Evolutionary conservation across 371 early-diverging fungal species (phyloP).

Genomic region (Zancudomyces culisetae): DNA sequence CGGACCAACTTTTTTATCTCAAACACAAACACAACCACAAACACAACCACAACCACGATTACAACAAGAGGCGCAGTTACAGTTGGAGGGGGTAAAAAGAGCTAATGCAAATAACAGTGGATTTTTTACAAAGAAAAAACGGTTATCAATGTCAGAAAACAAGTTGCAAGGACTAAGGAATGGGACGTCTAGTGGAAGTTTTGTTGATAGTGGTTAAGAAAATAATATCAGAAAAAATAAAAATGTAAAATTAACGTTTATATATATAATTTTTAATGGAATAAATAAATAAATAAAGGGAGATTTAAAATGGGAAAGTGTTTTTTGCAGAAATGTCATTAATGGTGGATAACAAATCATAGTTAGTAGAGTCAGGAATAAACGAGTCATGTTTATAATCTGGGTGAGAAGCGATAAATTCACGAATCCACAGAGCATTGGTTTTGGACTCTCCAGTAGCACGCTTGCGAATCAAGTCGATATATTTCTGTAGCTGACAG

Average conservation of each 20-base stretch:
- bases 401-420: conserved; percentile 75
- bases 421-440: conserved; percentile 76
- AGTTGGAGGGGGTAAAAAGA: background rate
- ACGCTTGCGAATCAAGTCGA: conserved; percentile 61
- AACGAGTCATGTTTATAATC: conserved; percentile 83
- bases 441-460: conserved; percentile 78
- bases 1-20: too few relatives aligned
- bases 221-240: background rate
- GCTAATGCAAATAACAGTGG: background rate
- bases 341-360: conserved; percentile 59
- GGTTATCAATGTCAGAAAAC: background rate
- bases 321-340: conserved; percentile 36
- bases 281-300: background rate
- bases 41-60: background rate
- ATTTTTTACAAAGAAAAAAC: background rate
- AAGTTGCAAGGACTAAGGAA: background rate
- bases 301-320: background rate
- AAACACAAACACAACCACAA: too few relatives aligned
- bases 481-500: conserved; percentile 45
- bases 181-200: background rate
- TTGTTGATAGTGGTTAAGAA: background rate
- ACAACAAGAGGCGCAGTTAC: background rate
- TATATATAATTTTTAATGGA: background rate
- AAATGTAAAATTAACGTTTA: background rate
- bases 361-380: conserved; percentile 61